Evolutionary conservation across 2,329 filamentous ascomycete genomes (phyloP).

Genomic region (Cercospora zeina): DNA sequence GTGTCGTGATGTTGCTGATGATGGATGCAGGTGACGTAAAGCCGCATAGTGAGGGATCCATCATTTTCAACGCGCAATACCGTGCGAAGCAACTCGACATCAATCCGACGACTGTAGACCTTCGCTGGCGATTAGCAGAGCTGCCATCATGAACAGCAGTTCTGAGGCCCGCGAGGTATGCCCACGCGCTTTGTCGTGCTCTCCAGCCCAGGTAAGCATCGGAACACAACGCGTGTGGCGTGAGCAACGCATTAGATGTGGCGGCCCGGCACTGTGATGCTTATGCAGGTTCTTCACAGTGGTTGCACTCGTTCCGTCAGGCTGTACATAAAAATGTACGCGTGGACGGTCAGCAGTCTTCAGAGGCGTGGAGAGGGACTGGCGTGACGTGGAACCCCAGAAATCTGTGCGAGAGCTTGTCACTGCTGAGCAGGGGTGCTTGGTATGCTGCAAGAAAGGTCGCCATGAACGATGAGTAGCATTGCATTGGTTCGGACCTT

Average conservation of each 20-base stretch:
- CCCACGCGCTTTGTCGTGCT: not conserved
- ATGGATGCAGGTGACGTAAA: conserved; percentile 12
- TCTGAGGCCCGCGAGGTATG: not conserved
- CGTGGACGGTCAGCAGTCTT: conserved; percentile 2
- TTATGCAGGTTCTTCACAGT: not conserved
- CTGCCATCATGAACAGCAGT: not conserved
- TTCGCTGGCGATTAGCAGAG: not conserved
- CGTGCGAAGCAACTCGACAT: not conserved
- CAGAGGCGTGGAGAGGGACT: not conserved
- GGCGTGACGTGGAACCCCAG: not conserved
- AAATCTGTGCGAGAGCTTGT: conserved; percentile 8
- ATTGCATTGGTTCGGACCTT: not conserved
- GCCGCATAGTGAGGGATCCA: not conserved
- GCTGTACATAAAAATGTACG: not conserved
- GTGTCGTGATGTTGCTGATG: conserved; percentile 8
- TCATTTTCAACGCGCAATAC: conserved; percentile 4
- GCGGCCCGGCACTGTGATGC: conserved; percentile 5
- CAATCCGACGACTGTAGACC: not conserved
- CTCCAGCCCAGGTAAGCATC: not conserved
- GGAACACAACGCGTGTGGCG: conserved; percentile 9
- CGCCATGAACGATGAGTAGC: not conserved
- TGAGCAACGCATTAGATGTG: conserved; percentile 1
- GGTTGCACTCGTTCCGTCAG: not conserved
- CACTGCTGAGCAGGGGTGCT: not conserved
- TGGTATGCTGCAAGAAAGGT: not conserved